Evolutionary conservation across 2,329 filamentous ascomycete species (phyloP), one percentile per base, ranked within the genome.

Genomic region (Microcyclospora pomicola): DNA sequence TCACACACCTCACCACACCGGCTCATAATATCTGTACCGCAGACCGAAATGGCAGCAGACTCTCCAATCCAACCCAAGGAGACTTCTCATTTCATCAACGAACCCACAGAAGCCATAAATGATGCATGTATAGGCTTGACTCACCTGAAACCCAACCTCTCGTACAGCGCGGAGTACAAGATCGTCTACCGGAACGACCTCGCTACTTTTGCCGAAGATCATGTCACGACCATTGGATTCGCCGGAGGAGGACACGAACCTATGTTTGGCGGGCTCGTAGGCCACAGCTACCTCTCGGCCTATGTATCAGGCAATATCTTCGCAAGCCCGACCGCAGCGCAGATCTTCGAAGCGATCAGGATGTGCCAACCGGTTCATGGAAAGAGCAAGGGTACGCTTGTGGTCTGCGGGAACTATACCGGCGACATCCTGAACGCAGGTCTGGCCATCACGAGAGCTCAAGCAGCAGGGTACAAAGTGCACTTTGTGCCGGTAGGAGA

Each of bases 341-440:
- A 80, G 56, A 74, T 80, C 39, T 54, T 76, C 7, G 68, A 73
- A 1, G 74, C 67, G 5, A 67, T 79, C 31, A 67, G 71, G 38
- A 36, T 63, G 65, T 33, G 69, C 67, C 9, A 71, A 67, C n/a
- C 74, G 64, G 19, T 62, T 66, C 42, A 42, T 12, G 49, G 38
- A 11, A 42, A 44, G 37, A 48, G 47, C 38, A 50, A 43, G 31
- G 75, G 75, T 29, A 70, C 69, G 2, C 69, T 79, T 34, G 60
- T 79, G 2, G 68, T 79, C 35, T 69, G 77, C 42, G 77, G 72
- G 33, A 80, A 80, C 56, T 77, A 78, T 54, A 77, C 74, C 0
- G 74, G 74, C 34, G 74, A 77, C 53, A 74, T 73, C 40, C 59
- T 77, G 42, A 74, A 77, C 51, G 75, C 76, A 46, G 72, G 72